These are phyloP conservation scores for Chamaenerion angustifolium DNA, from an alignment of 345 rosid genomes.

Conservation along the genomic window DNA sequence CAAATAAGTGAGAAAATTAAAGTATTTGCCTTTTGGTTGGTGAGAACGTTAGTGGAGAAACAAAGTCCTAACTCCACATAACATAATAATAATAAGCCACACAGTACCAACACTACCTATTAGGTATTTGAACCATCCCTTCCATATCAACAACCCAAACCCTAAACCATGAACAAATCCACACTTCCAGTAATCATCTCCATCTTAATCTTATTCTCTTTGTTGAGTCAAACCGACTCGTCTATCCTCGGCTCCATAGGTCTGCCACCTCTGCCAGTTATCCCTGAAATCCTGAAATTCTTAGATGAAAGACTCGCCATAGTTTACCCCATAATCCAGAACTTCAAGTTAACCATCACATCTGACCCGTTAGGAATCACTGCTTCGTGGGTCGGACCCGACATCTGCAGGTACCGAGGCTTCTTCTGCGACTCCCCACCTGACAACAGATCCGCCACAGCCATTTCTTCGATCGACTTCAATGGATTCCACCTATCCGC, in stretches of 20 bases:
- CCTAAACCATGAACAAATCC: not conserved
- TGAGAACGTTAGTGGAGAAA: not conserved
- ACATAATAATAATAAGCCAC: no score
- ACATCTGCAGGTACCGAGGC: conserved; percentile 67
- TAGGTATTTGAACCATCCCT: no score
- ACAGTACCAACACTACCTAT: no score
- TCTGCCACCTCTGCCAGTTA: conserved; percentile 7
- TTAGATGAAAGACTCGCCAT: conserved; percentile 53
- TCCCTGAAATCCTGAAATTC: conserved; percentile 21
- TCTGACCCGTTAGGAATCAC: conserved; percentile 63
- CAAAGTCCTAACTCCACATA: not conserved
- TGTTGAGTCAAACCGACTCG: not conserved
- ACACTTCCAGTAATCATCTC: not conserved
- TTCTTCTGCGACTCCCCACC: conserved; percentile 79
- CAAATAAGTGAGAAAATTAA: not conserved
- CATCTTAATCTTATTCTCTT: not conserved
- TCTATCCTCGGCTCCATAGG: no score
- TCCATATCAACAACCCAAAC: not conserved
- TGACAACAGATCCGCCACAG: conserved; percentile 49
- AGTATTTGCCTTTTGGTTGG: not conserved
- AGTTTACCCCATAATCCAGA: conserved; percentile 66
- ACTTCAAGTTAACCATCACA: conserved; percentile 52
- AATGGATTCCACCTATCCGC: conserved; percentile 71
- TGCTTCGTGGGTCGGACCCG: conserved; percentile 57
- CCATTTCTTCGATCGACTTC: conserved; percentile 78